phyloP scores from a whole-genome alignment of 305 asterid species.

The Fraxinus baroniana region DNA sequence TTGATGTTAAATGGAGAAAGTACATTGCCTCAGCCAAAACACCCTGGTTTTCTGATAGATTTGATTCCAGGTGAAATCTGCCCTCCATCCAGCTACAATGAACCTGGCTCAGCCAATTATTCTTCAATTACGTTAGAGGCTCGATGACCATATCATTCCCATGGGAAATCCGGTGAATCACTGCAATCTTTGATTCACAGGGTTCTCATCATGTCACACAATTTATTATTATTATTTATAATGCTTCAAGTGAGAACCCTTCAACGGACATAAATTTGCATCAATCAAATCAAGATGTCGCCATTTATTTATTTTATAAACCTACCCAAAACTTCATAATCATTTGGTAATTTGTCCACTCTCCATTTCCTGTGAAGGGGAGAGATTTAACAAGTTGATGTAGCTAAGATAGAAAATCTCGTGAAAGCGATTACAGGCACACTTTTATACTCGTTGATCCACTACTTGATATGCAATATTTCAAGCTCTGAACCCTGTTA shows the following conservation, averaged over 20 bases:
- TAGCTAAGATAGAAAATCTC: neutral
- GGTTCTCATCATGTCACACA: neutral
- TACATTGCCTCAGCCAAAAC: constrained; percentile 36
- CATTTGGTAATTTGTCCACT: neutral
- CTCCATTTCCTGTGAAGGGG: neutral
- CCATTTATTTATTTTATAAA: neutral
- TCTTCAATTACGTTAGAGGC: constrained; percentile 27
- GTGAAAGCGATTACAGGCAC: neutral
- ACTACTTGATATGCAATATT: neutral
- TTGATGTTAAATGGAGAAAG: constrained; percentile 42
- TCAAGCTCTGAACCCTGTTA: neutral
- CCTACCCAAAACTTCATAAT: neutral
- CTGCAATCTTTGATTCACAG: neutral
- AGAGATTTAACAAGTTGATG: neutral
- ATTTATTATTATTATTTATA: too few relatives aligned
- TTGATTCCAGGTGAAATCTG: constrained; percentile 17
- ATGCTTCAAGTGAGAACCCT: neutral
- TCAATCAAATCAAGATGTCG: neutral
- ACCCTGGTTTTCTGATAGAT: constrained; percentile 40
- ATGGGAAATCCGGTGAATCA: neutral
- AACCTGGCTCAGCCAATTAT: constrained; percentile 24
- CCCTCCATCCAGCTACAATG: constrained; percentile 15
- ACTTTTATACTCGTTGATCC: neutral
- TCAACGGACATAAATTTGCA: neutral
- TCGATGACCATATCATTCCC: neutral